phyloP scores from a whole-genome alignment of 345 rosid species.

The Dipteronia dyeriana region DNA sequence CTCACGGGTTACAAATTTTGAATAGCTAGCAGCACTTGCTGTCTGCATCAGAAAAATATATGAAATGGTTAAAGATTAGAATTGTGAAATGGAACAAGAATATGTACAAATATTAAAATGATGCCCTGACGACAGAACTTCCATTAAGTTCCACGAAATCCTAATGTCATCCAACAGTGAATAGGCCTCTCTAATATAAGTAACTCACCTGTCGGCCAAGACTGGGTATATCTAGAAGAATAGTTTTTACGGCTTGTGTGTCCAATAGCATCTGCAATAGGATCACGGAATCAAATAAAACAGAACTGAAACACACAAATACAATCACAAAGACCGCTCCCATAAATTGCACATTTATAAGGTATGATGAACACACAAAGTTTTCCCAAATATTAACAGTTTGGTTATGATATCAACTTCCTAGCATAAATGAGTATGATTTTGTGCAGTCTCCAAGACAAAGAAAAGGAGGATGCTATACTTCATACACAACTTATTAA shows the following conservation, averaged over 20 bases:
- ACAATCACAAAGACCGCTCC: neutral
- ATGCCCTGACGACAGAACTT: neutral
- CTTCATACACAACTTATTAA: neutral
- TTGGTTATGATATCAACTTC: neutral
- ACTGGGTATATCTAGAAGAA: conserved; percentile 93
- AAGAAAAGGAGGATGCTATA: neutral
- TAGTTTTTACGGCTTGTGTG: conserved; percentile 95
- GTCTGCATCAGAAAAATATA: conserved; percentile 48
- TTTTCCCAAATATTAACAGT: neutral
- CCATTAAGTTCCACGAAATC: neutral
- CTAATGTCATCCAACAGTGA: neutral
- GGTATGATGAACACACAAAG: neutral
- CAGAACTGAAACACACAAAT: neutral
- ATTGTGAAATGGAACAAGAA: neutral
- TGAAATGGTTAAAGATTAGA: neutral
- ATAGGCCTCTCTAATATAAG: neutral
- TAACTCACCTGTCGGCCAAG: conserved; percentile 86
- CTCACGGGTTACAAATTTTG: conserved; percentile 96
- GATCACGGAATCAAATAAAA: neutral
- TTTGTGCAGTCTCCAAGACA: neutral
- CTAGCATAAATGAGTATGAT: neutral
- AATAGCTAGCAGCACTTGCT: conserved; percentile 81
- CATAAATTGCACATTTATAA: neutral
- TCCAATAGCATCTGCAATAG: conserved; percentile 86
- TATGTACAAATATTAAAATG: neutral